Evolutionary conservation across 163 green algal genomes (phyloP).

Genomic region (Chlamydomonas reinhardtii): DNA sequence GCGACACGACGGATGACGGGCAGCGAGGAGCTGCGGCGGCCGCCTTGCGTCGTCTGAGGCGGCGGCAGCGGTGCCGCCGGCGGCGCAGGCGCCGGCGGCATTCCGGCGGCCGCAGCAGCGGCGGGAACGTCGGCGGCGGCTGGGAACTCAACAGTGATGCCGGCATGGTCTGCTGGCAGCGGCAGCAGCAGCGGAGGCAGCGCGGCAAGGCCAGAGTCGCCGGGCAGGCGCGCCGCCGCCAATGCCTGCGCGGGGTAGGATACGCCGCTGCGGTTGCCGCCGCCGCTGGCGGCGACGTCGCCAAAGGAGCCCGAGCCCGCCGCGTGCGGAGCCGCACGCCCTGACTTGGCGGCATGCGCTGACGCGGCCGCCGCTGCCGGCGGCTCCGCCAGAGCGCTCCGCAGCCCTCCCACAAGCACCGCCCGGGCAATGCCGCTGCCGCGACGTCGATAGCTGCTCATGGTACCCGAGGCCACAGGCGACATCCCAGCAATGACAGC

Average conservation of each 20-base stretch:
- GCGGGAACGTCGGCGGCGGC: no score
- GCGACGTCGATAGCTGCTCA: background rate
- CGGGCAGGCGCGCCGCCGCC: background rate
- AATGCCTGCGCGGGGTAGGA: background rate
- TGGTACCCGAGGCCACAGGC: no score
- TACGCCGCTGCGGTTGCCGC: background rate
- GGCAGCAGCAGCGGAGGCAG: background rate
- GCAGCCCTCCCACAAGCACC: background rate
- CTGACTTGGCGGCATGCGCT: no score
- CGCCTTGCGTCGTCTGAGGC: background rate
- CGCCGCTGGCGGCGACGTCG: background rate
- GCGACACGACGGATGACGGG: slow-evolving; percentile 18
- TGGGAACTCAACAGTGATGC: no score
- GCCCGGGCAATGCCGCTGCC: no score
- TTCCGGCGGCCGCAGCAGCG: no score
- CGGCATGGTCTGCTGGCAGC: background rate
- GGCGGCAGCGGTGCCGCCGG: no score
- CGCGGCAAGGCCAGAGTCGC: no score
- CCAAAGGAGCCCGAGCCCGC: background rate
- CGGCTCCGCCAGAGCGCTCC: background rate
- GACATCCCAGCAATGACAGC: background rate
- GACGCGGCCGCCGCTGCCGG: no score
- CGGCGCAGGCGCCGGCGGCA: background rate
- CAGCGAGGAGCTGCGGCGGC: slow-evolving; percentile 20
- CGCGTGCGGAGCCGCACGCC: no score